Base-by-base conservation (phyloP, 306 rosid genomes). In the Gleditsia sinensis region DNA sequence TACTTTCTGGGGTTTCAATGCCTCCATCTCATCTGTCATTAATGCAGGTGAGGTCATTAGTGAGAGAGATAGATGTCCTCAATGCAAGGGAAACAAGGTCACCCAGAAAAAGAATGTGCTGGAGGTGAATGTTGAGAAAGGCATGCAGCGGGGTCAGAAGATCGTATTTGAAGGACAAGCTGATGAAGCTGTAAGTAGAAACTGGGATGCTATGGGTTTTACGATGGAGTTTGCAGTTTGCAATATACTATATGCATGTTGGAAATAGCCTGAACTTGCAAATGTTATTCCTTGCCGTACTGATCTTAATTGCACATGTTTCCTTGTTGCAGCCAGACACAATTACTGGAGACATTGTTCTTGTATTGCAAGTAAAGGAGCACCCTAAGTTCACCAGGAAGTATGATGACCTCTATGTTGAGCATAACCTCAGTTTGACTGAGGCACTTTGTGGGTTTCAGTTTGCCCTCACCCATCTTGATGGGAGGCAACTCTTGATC, bases 391-490 rank as follows among this genome's bases (percentile, higher is more conserved):
- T 88, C 76, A 82, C 54, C 79, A 80, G 92, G 74, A 83, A 78
- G 74, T 53, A 21, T 1, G 89, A 88, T 32, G 92, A 91, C 78
- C 91, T 91, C 48, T 45, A 42, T 7, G 76, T 91, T 59, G 90
- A 91, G 45, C 94, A 85, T 71, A 87, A 53, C 60, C 86, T 91
- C 73, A 85, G 42, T 71, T 74, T 91, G 54, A 78, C 89, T 0
- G 97, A 88, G 83, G 90, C 94, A 27, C 92, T 91, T 12, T 88
- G 97, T 57, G 92, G 92, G 14, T 90, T 90, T 63, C 92, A 90
- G 76, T 87, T 92, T 74, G 77, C 69, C 21, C 42, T 92, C 62
- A 84, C 82, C 24, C 96, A 88, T 81, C 89, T 90, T 67, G 98
- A 92, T 84, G 96, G 96, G 67, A 79, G 96, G 40, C 98, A 86